Evolutionary conservation across 345 rosid genomes (phyloP).

Genomic region (Hibiscus mutabilis): DNA sequence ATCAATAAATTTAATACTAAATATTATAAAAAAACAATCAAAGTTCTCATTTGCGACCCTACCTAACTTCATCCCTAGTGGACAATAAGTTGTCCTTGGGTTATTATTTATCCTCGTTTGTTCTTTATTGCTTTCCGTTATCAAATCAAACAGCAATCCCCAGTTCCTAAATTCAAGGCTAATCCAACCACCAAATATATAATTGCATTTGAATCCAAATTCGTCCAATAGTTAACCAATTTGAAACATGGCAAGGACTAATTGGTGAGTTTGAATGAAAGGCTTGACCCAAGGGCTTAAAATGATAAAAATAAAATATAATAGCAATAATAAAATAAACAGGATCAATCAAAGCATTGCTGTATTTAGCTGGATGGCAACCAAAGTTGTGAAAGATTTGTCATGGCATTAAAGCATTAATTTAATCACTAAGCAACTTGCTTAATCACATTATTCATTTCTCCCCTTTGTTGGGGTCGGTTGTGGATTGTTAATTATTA

Average conservation of each 20-base stretch:
- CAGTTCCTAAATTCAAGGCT: conserved; percentile 1
- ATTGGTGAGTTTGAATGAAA: conserved; percentile 1
- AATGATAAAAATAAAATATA: background rate
- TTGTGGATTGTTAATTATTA: background rate
- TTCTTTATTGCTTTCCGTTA: background rate
- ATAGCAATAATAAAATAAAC: background rate
- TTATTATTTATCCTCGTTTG: background rate
- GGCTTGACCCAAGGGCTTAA: background rate
- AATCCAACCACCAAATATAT: conserved; percentile 6
- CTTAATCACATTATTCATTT: conserved; percentile 4
- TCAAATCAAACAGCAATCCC: background rate
- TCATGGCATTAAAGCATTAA: background rate
- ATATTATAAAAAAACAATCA: too few species aligned
- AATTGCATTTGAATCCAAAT: background rate
- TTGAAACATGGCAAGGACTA: background rate
- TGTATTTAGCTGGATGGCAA: conserved; percentile 22
- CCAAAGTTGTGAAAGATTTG: conserved; percentile 9
- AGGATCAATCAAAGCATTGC: background rate
- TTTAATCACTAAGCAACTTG: conserved; percentile 16
- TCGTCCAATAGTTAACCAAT: background rate
- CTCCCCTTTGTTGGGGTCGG: background rate
- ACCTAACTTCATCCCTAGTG: too few species aligned
- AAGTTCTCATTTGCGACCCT: too few species aligned
- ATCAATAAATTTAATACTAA: too few species aligned
- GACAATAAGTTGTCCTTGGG: background rate